phyloP scores from a whole-genome alignment of 2,329 filamentous ascomycete genomes.

The Colletotrichum sp. region DNA sequence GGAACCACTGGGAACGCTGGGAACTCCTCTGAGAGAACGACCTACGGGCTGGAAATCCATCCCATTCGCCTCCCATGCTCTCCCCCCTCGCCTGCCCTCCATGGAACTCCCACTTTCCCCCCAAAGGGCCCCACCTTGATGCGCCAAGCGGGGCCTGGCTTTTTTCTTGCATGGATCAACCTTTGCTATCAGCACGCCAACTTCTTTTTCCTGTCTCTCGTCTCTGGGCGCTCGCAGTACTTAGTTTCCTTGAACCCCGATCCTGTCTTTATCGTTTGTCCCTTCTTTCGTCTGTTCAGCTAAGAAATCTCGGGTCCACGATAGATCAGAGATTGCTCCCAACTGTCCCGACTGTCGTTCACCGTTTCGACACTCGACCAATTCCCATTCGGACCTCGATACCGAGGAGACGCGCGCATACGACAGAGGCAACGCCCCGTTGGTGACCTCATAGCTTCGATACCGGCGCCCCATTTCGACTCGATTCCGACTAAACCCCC shows the following conservation, averaged over 20 bases:
- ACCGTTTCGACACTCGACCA: not conserved
- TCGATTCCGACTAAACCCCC: not conserved
- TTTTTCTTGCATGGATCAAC: constrained; percentile 18
- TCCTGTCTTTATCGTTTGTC: constrained; percentile 2
- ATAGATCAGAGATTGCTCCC: not conserved
- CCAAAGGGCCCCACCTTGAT: not conserved
- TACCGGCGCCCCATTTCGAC: not conserved
- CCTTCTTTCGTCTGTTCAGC: not conserved
- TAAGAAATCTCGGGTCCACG: not conserved
- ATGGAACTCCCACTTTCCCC: not conserved
- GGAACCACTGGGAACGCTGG: constrained; percentile 8
- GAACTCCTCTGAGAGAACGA: not conserved
- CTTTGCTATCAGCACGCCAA: constrained; percentile 18
- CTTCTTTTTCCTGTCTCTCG: constrained; percentile 8
- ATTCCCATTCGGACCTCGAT: not conserved
- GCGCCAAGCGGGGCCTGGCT: constrained; percentile 14
- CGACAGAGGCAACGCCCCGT: not conserved
- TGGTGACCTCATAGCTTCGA: constrained; percentile 11
- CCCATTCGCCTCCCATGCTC: not conserved
- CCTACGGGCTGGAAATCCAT: not conserved
- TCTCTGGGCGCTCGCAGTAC: constrained; percentile 4
- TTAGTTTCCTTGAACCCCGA: constrained; percentile 18
- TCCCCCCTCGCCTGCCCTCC: not conserved
- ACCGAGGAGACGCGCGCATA: not conserved
- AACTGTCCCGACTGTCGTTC: not conserved